Percentiles rank a stretch among this genome's conserved stretches.
These are phyloP conservation scores for Phytophthora meadii DNA, from an alignment of 352 stramenopile genomes.

Conservation along the genomic window DNA sequence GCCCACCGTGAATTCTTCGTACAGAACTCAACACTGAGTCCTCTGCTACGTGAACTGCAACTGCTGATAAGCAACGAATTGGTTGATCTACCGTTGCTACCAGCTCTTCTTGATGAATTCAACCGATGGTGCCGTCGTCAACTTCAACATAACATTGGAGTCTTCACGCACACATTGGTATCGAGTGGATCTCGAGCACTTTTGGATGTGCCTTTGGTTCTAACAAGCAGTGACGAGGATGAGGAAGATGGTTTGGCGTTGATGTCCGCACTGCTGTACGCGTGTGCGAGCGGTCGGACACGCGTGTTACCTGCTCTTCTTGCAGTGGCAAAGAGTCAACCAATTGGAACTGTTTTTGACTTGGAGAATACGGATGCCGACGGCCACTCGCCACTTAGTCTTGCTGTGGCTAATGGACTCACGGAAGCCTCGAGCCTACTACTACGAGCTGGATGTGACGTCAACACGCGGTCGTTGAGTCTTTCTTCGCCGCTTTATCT, in stretches of 20 bases:
- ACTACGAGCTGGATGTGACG: slow-evolving; percentile 51
- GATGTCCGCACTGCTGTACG: slow-evolving; percentile 66
- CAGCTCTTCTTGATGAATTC: slow-evolving; percentile 66
- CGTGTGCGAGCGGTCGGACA: slow-evolving; percentile 63
- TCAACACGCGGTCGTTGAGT: slow-evolving; percentile 69
- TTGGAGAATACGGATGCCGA: slow-evolving; percentile 76
- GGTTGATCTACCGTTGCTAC: slow-evolving; percentile 63
- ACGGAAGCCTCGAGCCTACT: slow-evolving; percentile 52
- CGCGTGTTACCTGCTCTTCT: slow-evolving; percentile 57
- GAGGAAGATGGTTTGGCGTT: slow-evolving; percentile 20
- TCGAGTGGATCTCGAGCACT: slow-evolving; percentile 39
- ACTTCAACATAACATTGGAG: slow-evolving; percentile 12
- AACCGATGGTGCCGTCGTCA: slow-evolving; percentile 24
- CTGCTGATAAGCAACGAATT: slow-evolving; percentile 69
- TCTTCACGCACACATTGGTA: slow-evolving; percentile 64
- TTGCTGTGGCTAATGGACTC: slow-evolving; percentile 68
- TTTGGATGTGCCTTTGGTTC: slow-evolving; percentile 65
- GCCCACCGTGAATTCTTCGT: slow-evolving; percentile 73
- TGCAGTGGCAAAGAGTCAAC: slow-evolving; percentile 26
- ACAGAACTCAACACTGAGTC: slow-evolving; percentile 33
- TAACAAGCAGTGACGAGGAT: slow-evolving; percentile 13
- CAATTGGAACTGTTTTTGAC: slow-evolving; percentile 18
- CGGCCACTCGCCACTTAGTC: slow-evolving; percentile 60
- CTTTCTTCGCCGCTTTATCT: slow-evolving; percentile 83
- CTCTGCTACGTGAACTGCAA: slow-evolving; percentile 48